These are phyloP conservation scores for maize (Zea mays) DNA, from an alignment of 176 grass and related monocot species.

Conservation along the genomic window Zm-B73-REFERENCE-NAM-5.0 NC_050096.1:268323501-268324000, in stretches of 20 bases:
- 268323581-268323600: not conserved
- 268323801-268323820: conserved; percentile 76
- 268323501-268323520: conserved; percentile 16
- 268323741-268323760: conserved; percentile 16
- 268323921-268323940: conserved; percentile 55
- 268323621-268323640: not conserved
- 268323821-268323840: conserved; percentile 86
- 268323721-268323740: conserved; percentile 43
- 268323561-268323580: not conserved
- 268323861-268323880: conserved; percentile 47
- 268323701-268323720: conserved; percentile 62
- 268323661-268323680: not conserved
- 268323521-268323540: not conserved
- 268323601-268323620: not conserved
- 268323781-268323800: conserved; percentile 83
- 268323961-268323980: conserved; percentile 43
- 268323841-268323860: conserved; percentile 66
- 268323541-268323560: not conserved
- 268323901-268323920: conserved; percentile 54
- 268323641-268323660: not conserved
- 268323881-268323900: conserved; percentile 39
- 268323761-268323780: conserved; percentile 56
- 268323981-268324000: conserved; percentile 12
- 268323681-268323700: conserved; percentile 98
- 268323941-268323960: conserved; percentile 55